Evolutionary conservation across 2,329 filamentous ascomycete species (phyloP), one percentile per base, ranked within the genome.

Genomic region (Penicillium sp.): DNA sequence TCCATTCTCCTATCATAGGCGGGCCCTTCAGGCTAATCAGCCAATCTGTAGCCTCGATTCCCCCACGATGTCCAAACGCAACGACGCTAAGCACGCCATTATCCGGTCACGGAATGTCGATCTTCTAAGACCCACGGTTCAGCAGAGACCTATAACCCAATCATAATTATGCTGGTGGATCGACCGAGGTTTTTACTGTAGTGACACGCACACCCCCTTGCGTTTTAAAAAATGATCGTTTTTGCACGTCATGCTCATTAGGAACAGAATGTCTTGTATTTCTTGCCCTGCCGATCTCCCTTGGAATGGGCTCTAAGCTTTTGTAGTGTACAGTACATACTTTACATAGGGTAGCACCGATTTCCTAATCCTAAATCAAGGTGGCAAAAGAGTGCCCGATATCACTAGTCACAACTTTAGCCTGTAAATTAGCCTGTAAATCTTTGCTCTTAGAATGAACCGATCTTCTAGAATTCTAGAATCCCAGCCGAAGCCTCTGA

Each of bases 41-140:
- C 54, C 59, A 55, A 59, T 62, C 54, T 49, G 23, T 29, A 43
- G 40, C 6, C 40, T 22, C n/a, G 12, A 55, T 20, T 6, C 48
- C 50, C 56, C 54, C 59, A 61, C 60, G 60, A 43, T 55, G 35
- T 55, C 51, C 58, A n/a, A 53, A 40, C 43, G 26, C 33, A 40
- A 55, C 55, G 41, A 40, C 47, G 26, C 60, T 62, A 62, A 57
- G 47, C 59, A 60, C 59, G 59, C 57, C 57, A 55, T 56, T 55
- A 53, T 55, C 61, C 59, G 60, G 57, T 54, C 59, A 56, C 52
- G 60, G 61, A 61, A 62, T 62, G 61, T 52, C 49, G 56, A 61
- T 59, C 53, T 2, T 48, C 14, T 45, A 2, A 27, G 60, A 61
- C 60, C 62, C 60, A 64, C 53, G 60, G 60, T 62, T 61, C 54